A percentile compares a stretch with the other conserved stretches of the same genome.
phyloP scores from a whole-genome alignment of 2,329 filamentous ascomycete species.

The Mycocentrospora acerina region DNA sequence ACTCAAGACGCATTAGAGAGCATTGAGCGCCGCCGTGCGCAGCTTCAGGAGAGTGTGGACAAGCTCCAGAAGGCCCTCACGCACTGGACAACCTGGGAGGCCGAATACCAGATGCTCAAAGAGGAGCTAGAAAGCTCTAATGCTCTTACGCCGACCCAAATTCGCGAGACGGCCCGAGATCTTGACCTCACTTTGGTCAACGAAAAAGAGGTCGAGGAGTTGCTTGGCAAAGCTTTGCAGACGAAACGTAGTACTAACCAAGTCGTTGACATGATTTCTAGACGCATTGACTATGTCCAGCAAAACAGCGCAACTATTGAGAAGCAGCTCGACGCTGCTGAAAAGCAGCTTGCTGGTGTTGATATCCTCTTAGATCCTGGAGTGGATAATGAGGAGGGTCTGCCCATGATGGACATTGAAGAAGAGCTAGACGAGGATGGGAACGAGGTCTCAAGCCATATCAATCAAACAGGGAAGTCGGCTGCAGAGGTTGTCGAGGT shows the following conservation, averaged over 20 bases:
- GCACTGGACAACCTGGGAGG: constrained; percentile 89
- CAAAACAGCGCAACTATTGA: constrained; percentile 75
- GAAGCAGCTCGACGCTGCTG: constrained; percentile 68
- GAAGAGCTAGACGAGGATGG: constrained; percentile 91
- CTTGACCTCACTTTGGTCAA: constrained; percentile 67
- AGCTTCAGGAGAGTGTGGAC: constrained; percentile 73
- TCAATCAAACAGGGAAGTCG: constrained; percentile 62
- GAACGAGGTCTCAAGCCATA: constrained; percentile 66
- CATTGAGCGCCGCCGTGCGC: constrained; percentile 72
- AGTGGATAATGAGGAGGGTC: constrained; percentile 64
- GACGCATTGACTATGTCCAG: constrained; percentile 85
- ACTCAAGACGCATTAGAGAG: constrained; percentile 59
- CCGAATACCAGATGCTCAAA: constrained; percentile 86
- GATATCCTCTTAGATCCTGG: constrained; percentile 61
- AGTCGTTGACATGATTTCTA: constrained; percentile 67
- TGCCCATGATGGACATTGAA: constrained; percentile 85
- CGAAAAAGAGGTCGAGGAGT: constrained; percentile 58
- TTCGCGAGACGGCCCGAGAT: constrained; percentile 53
- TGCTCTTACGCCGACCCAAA: constrained; percentile 27
- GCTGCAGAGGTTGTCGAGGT: constrained; percentile 70
- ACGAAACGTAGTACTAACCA: constrained; percentile 59
- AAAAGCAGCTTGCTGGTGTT: constrained; percentile 66
- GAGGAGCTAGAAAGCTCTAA: constrained; percentile 66
- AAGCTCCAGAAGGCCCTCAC: constrained; percentile 74
- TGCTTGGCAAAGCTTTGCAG: constrained; percentile 51